Base-by-base conservation (phyloP, 2,329 filamentous ascomycete species). In the Helicocarpus griseus region DNA sequence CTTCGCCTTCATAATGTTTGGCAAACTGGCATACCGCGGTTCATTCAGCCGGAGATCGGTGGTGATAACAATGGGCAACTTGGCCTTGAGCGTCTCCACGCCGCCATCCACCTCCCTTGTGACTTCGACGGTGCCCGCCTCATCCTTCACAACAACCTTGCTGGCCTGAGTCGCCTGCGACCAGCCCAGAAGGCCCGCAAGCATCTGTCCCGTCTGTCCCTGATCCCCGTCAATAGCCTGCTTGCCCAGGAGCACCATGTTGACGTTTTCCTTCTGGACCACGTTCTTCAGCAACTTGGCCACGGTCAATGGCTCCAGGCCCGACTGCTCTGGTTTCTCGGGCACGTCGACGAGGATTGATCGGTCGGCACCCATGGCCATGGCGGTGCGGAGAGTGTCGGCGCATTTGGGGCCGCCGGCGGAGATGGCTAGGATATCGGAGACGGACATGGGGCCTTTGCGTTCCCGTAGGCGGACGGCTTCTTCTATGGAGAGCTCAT, bases 1-100 rank as follows among this genome's bases (percentile, higher is more conserved):
- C 86, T 98, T 98, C 49, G 93, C 93, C 85, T 97, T 98, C 93
- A 98, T 98, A 59, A 98, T 97, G 68, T 97, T 97, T 48, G 90
- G 91, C 80, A 98, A 70, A 71, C 83, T 95, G 21, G 91, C 93
- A 69, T 95, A 98, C 58, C 93, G 78, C 54, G 93, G 93, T 80
- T 94, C 89, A 66, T 98, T 98, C 69, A 98, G 75, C 49, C 93
- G 77, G 73, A 98, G 70, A 75, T 98, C 93, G 56, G 93, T 95
- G 55, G 93, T 98, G 61, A 98, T 87, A 49, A 98, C 76, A 83
- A 97, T 83, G 0, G 93, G 93, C 70, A 98, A 73, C 75, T 86
- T 87, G 1, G 87, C 83, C 69, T 78, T 79, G 51, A 98, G 75
- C 56, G 90, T 96, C 79, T 97, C 93, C 35, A 87, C 86, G 59